A percentile compares a stretch with the other conserved stretches of the same genome.
Conservation (phyloP, 2,329 filamentous ascomycete genomes). For the Colletotrichum cereale region DNA sequence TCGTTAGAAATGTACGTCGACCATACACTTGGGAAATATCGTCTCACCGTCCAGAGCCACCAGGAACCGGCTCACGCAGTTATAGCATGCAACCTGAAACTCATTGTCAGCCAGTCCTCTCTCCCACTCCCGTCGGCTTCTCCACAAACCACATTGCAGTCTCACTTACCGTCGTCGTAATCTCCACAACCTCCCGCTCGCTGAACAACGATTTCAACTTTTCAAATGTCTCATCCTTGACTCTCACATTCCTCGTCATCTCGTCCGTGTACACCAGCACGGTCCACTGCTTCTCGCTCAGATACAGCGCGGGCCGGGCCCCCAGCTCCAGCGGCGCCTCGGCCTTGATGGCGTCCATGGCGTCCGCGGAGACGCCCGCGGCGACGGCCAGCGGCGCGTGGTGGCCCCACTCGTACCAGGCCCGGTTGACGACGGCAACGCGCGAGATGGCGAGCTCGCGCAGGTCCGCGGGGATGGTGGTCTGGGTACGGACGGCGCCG, state of each 20-base stretch:
- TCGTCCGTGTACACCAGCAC: conserved; percentile 83
- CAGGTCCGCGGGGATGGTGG: conserved; percentile 64
- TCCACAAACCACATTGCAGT: not conserved
- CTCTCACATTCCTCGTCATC: conserved; percentile 82
- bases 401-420: conserved; percentile 88
- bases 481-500: conserved; percentile 70
- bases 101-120: conserved; percentile 40
- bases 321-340: conserved; percentile 45
- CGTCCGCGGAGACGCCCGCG: conserved; percentile 67
- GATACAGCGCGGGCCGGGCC: conserved; percentile 48
- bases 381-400: conserved; percentile 77
- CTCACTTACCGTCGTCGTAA: conserved; percentile 76
- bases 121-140: not conserved
- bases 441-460: conserved; percentile 85
- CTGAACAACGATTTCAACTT: conserved; percentile 71
- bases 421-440: conserved; percentile 82
- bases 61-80: conserved; percentile 86
- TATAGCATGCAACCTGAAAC: conserved; percentile 76
- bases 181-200: conserved; percentile 82
- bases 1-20: conserved; percentile 44
- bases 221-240: conserved; percentile 76
- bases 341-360: conserved; percentile 59
- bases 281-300: conserved; percentile 74
- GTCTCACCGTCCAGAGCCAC: conserved; percentile 81
- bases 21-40: not conserved